Evolutionary conservation across 345 rosid species (phyloP).

Genomic region (sweet orange (Citrus sinensis)): DVS_A1.0 CM039166.1:20698501-20699000

Average conservation of each 20-base stretch:
- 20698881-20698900: no score
- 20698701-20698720: background rate
- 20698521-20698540: no score
- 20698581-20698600: no score
- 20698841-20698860: no score
- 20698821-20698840: no score
- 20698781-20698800: background rate
- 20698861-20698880: no score
- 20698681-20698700: accelerated
- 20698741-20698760: background rate
- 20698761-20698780: background rate
- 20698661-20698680: no score
- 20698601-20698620: no score
- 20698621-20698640: no score
- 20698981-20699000: background rate
- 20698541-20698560: background rate
- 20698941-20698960: background rate
- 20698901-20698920: no score
- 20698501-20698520: background rate
- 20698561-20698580: background rate
- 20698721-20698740: no score
- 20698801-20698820: background rate
- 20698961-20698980: conserved; percentile 7
- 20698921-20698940: background rate
- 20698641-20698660: no score